phyloP scores from a whole-genome alignment of 2,329 filamentous ascomycete genomes.

The Lasiodiplodia citricola region DNA sequence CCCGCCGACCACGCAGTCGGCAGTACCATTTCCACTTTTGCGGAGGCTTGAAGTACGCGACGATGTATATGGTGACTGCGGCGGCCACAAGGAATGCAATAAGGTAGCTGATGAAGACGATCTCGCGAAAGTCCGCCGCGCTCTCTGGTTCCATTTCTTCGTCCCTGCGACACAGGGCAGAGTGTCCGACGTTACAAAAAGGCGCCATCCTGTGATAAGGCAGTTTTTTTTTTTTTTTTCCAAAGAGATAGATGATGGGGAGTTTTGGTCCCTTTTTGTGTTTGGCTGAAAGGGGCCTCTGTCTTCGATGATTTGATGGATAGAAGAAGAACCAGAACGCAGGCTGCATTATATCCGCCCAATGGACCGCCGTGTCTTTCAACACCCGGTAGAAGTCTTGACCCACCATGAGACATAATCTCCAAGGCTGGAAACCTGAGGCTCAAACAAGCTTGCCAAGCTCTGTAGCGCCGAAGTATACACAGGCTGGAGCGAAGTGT shows the following conservation, averaged over 20 bases:
- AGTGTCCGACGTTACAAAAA: not conserved
- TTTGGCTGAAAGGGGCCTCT: not conserved
- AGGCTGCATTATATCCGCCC: not conserved
- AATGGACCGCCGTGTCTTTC: not conserved
- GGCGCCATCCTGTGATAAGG: not conserved
- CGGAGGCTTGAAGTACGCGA: conserved; percentile 7
- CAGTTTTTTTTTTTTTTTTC: not conserved
- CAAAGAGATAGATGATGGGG: not conserved
- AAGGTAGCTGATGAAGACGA: not conserved
- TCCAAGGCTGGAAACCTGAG: not conserved
- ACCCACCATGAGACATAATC: not conserved
- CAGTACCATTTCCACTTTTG: conserved; percentile 7
- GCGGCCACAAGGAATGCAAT: conserved; percentile 10
- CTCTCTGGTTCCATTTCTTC: not conserved
- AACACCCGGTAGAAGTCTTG: not conserved
- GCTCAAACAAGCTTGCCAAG: not conserved
- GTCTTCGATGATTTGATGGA: not conserved
- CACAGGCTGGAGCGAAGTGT: not conserved
- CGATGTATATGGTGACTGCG: not conserved
- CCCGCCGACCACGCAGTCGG: not conserved
- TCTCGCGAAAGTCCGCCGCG: too few relatives aligned
- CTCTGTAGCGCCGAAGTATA: not conserved
- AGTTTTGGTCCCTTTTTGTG: not conserved
- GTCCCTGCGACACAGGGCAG: not conserved
- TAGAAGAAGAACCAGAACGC: not conserved